Percentiles rank a stretch among this genome's conserved stretches.
These are phyloP conservation scores for Penicillium oxalicum DNA, from an alignment of 2,329 filamentous ascomycete genomes.

Conservation along the genomic window DNA sequence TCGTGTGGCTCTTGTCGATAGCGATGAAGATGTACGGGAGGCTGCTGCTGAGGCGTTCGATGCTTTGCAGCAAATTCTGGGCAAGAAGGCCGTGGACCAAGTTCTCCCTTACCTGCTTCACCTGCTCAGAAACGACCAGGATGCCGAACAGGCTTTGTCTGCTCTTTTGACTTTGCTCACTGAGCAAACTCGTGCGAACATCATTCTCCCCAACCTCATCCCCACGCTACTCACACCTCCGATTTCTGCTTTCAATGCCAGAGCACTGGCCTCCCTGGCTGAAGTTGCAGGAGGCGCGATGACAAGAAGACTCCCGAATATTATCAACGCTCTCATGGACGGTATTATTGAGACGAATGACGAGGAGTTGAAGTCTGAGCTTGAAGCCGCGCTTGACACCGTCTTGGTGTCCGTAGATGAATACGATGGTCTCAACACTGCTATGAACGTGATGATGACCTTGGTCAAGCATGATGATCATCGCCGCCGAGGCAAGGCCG, in stretches of 20 bases:
- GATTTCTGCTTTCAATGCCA: constrained; percentile 91
- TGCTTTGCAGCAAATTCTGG: constrained; percentile 83
- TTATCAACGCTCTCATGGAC: constrained; percentile 91
- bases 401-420: constrained; percentile 92
- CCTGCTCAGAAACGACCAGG: constrained; percentile 75
- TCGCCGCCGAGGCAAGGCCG: constrained; percentile 69
- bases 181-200: constrained; percentile 87
- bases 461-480: constrained; percentile 93
- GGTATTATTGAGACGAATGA: constrained; percentile 72
- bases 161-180: constrained; percentile 91
- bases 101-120: constrained; percentile 88
- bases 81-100: constrained; percentile 91
- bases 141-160: constrained; percentile 86
- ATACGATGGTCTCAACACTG: constrained; percentile 88
- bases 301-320: constrained; percentile 80
- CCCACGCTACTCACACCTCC: constrained; percentile 86
- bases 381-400: constrained; percentile 77
- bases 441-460: constrained; percentile 86
- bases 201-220: constrained; percentile 92
- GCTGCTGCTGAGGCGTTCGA: constrained; percentile 97
- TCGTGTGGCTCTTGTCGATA: constrained; percentile 83
- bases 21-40: constrained; percentile 82
- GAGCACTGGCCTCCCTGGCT: constrained; percentile 84
- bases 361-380: constrained; percentile 64
- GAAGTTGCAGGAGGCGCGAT: constrained; percentile 86